Evolutionary conservation across 441 rosid species (phyloP).

Genomic region (Capsella rubella): DNA sequence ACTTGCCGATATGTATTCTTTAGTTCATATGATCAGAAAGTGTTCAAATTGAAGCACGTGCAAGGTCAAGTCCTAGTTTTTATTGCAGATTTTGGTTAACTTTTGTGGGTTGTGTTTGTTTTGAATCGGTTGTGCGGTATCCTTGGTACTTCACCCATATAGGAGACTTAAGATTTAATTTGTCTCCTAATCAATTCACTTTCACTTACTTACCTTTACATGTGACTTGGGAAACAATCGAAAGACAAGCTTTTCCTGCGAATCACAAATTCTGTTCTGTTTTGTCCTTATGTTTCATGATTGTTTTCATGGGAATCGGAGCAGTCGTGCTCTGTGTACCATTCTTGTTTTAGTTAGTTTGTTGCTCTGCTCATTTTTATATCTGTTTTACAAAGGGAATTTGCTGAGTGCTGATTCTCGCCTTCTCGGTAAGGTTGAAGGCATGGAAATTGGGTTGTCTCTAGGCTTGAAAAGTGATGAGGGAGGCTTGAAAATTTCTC

Average conservation of each 20-base stretch:
- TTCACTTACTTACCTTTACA: background rate
- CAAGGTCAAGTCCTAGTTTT: background rate
- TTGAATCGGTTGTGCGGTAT: background rate
- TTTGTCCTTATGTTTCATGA: background rate
- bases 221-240: background rate
- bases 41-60: slow-evolving; percentile 7
- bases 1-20: background rate
- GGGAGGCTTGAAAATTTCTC: slow-evolving; percentile 78
- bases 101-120: background rate
- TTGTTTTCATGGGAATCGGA: slow-evolving; percentile 25
- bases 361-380: slow-evolving; percentile 42
- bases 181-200: background rate
- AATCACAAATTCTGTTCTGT: background rate
- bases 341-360: slow-evolving; percentile 22
- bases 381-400: slow-evolving; percentile 52
- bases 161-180: background rate
- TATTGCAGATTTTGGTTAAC: background rate
- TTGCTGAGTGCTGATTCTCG: slow-evolving; percentile 61
- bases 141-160: background rate
- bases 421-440: slow-evolving; percentile 81
- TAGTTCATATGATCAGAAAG: background rate
- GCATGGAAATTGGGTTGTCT: slow-evolving; percentile 92
- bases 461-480: slow-evolving; percentile 67
- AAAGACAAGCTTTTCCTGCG: slow-evolving; percentile 4
- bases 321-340: slow-evolving; percentile 7